Evolutionary conservation across 192 early-diverging fungal species (phyloP).

Genomic region (Podila clonocystis): DNA sequence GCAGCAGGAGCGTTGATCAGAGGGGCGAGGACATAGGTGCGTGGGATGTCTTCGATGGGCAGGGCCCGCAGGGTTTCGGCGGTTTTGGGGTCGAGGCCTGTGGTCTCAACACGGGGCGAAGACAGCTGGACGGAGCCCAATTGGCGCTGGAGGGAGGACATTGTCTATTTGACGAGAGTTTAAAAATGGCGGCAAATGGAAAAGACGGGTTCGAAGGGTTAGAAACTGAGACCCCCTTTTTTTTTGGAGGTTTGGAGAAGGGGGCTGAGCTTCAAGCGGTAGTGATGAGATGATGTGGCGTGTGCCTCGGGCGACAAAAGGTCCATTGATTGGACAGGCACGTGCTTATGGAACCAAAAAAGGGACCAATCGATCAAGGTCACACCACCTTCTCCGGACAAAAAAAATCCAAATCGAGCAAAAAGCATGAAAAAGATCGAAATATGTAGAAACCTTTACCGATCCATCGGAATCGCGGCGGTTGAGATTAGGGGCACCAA

Average conservation of each 20-base stretch:
- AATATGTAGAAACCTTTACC: neutral
- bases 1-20: slow-evolving; percentile 2
- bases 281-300: too few species aligned
- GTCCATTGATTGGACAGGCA: too few species aligned
- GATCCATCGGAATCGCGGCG: neutral
- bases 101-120: neutral
- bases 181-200: neutral
- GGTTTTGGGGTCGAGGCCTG: slow-evolving; percentile 24
- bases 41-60: slow-evolving; percentile 36
- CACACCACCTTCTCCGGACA: neutral
- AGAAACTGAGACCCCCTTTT: neutral
- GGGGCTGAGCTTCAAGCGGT: too few species aligned
- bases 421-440: neutral
- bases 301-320: too few species aligned
- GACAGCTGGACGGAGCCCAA: neutral
- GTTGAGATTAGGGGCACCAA: neutral
- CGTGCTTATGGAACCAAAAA: too few species aligned
- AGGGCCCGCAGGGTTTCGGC: slow-evolving; percentile 24
- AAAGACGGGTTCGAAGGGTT: neutral
- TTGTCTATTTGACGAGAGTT: neutral
- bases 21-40: slow-evolving; percentile 27
- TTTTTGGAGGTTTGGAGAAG: too few species aligned
- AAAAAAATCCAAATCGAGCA: neutral
- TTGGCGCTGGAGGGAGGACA: neutral
- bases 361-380: too few species aligned